These are phyloP conservation scores for Aureobasidium sp. DNA, from an alignment of 2,329 filamentous ascomycete species.

Conservation along the genomic window DNA sequence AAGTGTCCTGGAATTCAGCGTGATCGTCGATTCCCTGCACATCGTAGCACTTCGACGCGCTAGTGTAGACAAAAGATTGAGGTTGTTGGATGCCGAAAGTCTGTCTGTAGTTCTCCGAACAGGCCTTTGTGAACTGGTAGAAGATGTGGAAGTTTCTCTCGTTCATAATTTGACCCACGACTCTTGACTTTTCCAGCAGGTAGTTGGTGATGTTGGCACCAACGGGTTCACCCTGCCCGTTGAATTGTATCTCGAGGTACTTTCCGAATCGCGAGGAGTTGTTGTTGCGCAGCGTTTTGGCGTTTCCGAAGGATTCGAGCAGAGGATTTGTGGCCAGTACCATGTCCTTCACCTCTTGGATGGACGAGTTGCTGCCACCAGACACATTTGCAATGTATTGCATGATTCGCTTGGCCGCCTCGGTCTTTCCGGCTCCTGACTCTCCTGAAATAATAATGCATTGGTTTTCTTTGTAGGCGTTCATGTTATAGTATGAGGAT, in stretches of 20 bases:
- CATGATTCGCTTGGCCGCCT: constrained; percentile 98
- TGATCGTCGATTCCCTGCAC: constrained; percentile 90
- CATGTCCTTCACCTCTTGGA: constrained; percentile 98
- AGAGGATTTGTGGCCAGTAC: constrained; percentile 95
- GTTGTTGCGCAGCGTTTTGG: constrained; percentile 96
- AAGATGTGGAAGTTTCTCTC: constrained; percentile 99
- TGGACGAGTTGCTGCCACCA: constrained; percentile 72
- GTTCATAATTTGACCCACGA: constrained; percentile 88
- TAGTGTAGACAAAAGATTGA: constrained; percentile 89
- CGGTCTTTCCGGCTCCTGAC: constrained; percentile 96
- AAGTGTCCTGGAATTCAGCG: constrained; percentile 78
- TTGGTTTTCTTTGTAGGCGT: constrained; percentile 97
- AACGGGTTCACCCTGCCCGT: constrained; percentile 79
- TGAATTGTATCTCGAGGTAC: constrained; percentile 96
- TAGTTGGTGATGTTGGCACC: constrained; percentile 99
- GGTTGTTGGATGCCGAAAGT: constrained; percentile 87
- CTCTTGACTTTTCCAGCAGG: constrained; percentile 86
- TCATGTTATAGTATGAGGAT: constrained; percentile 98
- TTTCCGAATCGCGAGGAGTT: constrained; percentile 98
- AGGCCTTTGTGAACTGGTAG: constrained; percentile 96
- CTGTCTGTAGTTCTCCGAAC: constrained; percentile 74
- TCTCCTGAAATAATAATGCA: constrained; percentile 99
- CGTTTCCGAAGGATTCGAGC: constrained; percentile 95
- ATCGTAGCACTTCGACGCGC: constrained; percentile 86
- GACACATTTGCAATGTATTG: constrained; percentile 99